Conservation (phyloP, 345 rosid species). For the Eucalyptus paniculata region DNA sequence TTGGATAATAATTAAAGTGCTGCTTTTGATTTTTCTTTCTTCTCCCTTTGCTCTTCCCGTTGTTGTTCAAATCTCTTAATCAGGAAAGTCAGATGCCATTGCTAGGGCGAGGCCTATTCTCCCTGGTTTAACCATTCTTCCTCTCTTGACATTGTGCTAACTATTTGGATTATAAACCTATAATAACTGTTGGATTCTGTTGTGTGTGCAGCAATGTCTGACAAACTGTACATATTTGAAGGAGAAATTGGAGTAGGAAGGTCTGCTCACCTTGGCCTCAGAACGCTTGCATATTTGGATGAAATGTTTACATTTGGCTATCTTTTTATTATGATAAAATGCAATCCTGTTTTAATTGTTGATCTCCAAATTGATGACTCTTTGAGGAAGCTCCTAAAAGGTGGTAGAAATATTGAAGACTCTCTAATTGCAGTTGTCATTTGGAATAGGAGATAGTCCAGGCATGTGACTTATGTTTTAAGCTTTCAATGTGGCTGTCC, state of each 20-base stretch:
- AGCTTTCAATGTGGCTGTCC: no score
- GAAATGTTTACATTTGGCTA: background rate
- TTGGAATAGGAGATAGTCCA: no score
- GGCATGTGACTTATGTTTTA: no score
- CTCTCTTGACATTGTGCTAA: background rate
- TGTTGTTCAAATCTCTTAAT: constrained; percentile 44
- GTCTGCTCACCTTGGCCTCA: constrained; percentile 17
- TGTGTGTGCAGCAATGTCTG: constrained; percentile 51
- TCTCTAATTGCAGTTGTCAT: no score
- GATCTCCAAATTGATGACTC: no score
- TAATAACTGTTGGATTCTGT: background rate
- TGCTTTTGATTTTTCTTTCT: background rate
- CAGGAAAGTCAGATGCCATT: constrained; percentile 68
- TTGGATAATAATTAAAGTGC: background rate
- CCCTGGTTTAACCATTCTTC: constrained; percentile 29
- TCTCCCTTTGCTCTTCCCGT: background rate
- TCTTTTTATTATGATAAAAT: no score
- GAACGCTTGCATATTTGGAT: background rate
- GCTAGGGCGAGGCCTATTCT: constrained; percentile 67
- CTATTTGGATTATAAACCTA: background rate
- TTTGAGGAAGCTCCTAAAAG: no score
- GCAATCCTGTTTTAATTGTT: no score
- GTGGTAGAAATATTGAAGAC: no score
- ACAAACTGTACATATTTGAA: constrained; percentile 53
- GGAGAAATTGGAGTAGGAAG: constrained; percentile 80